These are phyloP conservation scores for Dryas drummondii DNA, from an alignment of 306 rosid species.

Conservation along the genomic window DNA sequence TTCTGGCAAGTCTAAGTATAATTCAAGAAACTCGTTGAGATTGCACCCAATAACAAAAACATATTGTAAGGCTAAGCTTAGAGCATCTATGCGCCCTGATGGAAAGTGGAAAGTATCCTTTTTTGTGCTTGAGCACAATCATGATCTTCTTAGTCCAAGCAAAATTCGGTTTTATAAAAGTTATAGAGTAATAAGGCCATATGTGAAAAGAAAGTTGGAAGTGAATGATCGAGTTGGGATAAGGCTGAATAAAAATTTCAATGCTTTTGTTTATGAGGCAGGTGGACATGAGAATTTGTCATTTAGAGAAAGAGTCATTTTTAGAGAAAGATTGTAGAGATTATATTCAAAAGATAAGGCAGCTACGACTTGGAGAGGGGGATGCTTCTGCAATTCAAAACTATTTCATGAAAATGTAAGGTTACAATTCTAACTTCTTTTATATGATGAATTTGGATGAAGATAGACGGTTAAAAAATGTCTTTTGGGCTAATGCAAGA, in stretches of 20 bases:
- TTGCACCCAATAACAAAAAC: not conserved
- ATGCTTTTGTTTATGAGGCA: not conserved
- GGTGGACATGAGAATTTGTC: not conserved
- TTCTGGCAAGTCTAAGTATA: not conserved
- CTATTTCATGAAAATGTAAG: not conserved
- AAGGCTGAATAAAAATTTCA: not conserved
- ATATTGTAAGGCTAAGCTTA: not conserved
- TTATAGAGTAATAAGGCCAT: not conserved
- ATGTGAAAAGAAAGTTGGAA: not conserved
- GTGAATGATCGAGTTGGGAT: slow-evolving; percentile 1
- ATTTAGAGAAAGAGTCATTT: not conserved
- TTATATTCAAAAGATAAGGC: not conserved
- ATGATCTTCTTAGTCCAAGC: not conserved
- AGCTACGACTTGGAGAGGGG: not conserved
- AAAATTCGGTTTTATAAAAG: not conserved
- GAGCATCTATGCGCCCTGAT: not conserved
- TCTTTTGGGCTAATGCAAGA: slow-evolving; percentile 1
- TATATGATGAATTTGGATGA: not conserved
- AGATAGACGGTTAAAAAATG: not conserved
- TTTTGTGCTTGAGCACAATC: not conserved
- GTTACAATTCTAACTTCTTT: not conserved
- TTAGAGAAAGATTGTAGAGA: slow-evolving; percentile 2
- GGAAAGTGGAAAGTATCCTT: not conserved
- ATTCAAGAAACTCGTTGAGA: too few relatives aligned
- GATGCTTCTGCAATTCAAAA: not conserved